Conservation (phyloP, 805 yeast species). For the Cyberlindnera americana region DNA sequence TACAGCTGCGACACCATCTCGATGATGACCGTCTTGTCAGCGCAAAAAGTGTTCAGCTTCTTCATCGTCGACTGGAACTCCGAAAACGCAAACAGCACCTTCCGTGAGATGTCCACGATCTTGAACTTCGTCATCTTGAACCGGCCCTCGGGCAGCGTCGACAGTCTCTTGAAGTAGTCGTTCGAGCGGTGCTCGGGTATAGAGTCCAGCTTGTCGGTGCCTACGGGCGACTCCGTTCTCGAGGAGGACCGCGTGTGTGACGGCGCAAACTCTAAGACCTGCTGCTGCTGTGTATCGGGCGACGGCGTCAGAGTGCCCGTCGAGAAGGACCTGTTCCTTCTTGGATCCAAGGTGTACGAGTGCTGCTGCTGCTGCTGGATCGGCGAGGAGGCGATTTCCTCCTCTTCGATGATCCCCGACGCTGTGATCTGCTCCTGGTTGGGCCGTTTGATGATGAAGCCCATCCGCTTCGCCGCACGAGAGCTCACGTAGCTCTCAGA, state of each 20-base stretch:
- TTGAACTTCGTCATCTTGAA: constrained; percentile 17
- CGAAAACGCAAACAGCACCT: constrained; percentile 56
- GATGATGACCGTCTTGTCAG: constrained; percentile 50
- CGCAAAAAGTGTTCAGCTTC: constrained; percentile 54
- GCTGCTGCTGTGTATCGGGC: no score
- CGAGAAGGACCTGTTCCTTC: constrained; percentile 25
- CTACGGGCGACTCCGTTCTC: constrained; percentile 13
- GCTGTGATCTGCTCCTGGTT: constrained; percentile 2
- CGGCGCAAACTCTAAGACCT: no score
- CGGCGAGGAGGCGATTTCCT: constrained; percentile 1
- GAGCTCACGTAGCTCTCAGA: constrained; percentile 47
- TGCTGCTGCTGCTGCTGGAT: neutral
- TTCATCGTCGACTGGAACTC: constrained; percentile 61
- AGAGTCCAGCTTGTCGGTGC: constrained; percentile 13
- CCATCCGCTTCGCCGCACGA: constrained; percentile 75
- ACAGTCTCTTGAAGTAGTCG: constrained; percentile 62
- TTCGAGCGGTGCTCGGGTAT: constrained; percentile 47
- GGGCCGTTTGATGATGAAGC: constrained; percentile 51
- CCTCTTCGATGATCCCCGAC: constrained; percentile 26
- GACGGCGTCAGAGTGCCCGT: constrained; percentile 11
- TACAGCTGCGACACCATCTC: constrained; percentile 50
- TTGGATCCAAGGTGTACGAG: constrained; percentile 8
- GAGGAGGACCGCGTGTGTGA: constrained; percentile 5
- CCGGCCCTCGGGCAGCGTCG: constrained; percentile 55
- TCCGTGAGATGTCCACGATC: constrained; percentile 49